Conservation (phyloP, 2,329 filamentous ascomycete genomes). For the Ophiostoma tasmaniense region DNA sequence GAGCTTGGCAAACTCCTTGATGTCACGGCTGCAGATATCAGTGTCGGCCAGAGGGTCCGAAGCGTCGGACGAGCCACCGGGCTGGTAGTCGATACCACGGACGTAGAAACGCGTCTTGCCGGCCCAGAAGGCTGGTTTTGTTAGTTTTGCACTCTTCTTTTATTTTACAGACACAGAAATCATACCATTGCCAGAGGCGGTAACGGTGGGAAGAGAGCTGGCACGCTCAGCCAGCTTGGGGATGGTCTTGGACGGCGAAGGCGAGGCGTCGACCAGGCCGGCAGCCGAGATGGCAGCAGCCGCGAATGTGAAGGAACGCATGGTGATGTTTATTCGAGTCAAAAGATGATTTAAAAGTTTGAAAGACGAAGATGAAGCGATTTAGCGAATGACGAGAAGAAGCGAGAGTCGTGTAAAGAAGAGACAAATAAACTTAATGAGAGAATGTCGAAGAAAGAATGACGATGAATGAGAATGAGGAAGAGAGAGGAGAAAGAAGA, state of each 20-base stretch:
- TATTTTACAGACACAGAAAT: neutral
- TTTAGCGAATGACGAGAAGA: conserved; percentile 7
- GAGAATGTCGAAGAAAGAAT: conserved; percentile 7
- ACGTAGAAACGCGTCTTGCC: conserved; percentile 48
- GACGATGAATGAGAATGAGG: conserved; percentile 3
- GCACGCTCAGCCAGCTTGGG: conserved; percentile 44
- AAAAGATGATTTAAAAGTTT: neutral
- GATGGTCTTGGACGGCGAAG: conserved; percentile 45
- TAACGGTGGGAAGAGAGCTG: conserved; percentile 38
- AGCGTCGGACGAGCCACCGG: conserved; percentile 47
- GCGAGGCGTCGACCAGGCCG: conserved; percentile 35
- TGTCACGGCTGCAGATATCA: conserved; percentile 65
- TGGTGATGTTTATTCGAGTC: conserved; percentile 23
- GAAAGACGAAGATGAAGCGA: neutral
- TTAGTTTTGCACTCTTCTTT: neutral
- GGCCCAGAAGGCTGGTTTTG: conserved; percentile 45
- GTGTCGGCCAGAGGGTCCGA: conserved; percentile 69
- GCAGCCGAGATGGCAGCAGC: conserved; percentile 41
- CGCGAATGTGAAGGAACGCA: conserved; percentile 42
- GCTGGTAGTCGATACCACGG: conserved; percentile 55
- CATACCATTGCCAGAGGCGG: conserved; percentile 50
- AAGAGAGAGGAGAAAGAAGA: neutral
- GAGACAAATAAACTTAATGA: conserved; percentile 9
- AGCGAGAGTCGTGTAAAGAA: neutral
- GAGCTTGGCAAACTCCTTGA: conserved; percentile 71